Percentiles rank a stretch among this genome's conserved stretches.
These are phyloP conservation scores for Curvularia sp. DNA, from an alignment of 2,329 filamentous ascomycete genomes.

Conservation along the genomic window DNA sequence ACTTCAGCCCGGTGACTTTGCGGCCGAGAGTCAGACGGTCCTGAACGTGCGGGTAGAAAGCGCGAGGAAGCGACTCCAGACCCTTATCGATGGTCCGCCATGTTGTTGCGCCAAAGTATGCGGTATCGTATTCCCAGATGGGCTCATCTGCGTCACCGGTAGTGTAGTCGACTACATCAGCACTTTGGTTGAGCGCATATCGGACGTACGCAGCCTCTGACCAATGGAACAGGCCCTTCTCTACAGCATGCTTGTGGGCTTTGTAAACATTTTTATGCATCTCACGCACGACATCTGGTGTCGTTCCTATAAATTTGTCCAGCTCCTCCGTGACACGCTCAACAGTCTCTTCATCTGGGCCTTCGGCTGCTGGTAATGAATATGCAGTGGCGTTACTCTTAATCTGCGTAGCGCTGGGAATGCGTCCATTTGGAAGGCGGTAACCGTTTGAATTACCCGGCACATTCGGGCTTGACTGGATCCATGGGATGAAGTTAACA, in stretches of 20 bases:
- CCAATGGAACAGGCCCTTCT: conserved; percentile 67
- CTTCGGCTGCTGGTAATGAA: conserved; percentile 19
- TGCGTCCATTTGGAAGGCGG: conserved; percentile 45
- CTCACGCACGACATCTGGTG: conserved; percentile 47
- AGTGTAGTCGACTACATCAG: conserved; percentile 60
- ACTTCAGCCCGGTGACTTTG: conserved; percentile 65
- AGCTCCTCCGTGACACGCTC: conserved; percentile 31
- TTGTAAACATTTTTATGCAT: conserved; percentile 57
- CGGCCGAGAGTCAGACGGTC: conserved; percentile 64
- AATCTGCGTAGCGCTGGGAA: conserved; percentile 43
- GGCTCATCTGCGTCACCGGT: conserved; percentile 55
- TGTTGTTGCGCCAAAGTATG: conserved; percentile 66
- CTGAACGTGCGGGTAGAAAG: conserved; percentile 68
- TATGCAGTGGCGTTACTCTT: conserved; percentile 37
- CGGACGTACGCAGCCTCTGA: conserved; percentile 70
- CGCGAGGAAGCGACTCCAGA: conserved; percentile 64
- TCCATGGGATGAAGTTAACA: conserved; percentile 70
- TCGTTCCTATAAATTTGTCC: conserved; percentile 30
- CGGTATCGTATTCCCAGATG: conserved; percentile 56
- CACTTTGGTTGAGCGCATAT: conserved; percentile 64
- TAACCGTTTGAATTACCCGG: conserved; percentile 53
- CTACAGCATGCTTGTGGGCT: conserved; percentile 63
- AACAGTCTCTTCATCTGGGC: conserved; percentile 29
- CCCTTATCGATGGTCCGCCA: conserved; percentile 72
- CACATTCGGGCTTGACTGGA: conserved; percentile 63